These are phyloP conservation scores for Pseudonectria foliicola DNA, from an alignment of 2,329 filamentous ascomycete genomes.

Conservation along the genomic window DNA sequence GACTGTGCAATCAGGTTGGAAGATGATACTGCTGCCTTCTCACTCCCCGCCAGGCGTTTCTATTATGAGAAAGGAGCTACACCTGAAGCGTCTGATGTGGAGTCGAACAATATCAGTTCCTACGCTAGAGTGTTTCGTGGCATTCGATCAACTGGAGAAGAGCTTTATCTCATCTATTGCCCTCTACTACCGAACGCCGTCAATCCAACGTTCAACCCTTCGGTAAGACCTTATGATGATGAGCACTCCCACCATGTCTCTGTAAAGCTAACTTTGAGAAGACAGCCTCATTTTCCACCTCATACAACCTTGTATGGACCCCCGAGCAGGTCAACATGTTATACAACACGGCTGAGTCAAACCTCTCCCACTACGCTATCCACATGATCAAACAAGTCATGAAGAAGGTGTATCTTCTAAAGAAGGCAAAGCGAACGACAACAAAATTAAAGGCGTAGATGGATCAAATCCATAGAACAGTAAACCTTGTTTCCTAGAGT, in stretches of 20 bases:
- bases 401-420: constrained; percentile 8
- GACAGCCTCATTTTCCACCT: constrained; percentile 14
- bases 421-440: constrained; percentile 4
- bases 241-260: fast-evolving
- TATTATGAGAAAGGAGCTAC: fast-evolving
- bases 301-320: constrained; percentile 17
- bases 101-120: constrained; percentile 1
- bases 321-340: constrained; percentile 12
- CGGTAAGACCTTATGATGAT: constrained; percentile 2
- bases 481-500: too few relatives aligned
- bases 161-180: constrained; percentile 13
- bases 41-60: background rate
- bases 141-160: constrained; percentile 2
- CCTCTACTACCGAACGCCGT: constrained; percentile 9
- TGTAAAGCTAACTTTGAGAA: background rate
- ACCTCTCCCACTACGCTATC: constrained; percentile 9
- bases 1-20: constrained; percentile 10
- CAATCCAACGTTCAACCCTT: constrained; percentile 9
- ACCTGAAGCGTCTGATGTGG: fast-evolving
- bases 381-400: constrained; percentile 10
- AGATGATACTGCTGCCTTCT: constrained; percentile 1
- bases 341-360: constrained; percentile 5
- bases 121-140: constrained; percentile 14
- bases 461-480: too few relatives aligned
- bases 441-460: too few relatives aligned